Evolutionary conservation across 768 basidiomycete genomes (phyloP), one percentile per base, ranked within the genome.

Genomic region (Hypsizygus marmoreus): DNA sequence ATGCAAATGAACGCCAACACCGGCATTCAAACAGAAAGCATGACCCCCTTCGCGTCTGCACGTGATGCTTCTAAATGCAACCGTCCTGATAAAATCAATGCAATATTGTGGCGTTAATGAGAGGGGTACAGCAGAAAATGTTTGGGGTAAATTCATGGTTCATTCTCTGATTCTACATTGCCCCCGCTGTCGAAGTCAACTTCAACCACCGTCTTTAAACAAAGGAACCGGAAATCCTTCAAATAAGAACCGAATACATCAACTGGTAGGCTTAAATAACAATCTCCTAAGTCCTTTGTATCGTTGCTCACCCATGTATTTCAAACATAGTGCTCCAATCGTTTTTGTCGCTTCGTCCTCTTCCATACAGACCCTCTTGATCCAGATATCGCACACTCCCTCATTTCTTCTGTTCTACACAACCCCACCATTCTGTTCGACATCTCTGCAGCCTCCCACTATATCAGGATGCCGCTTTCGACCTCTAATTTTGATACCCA

Each of bases 141-240:
- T n/a, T 73, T 75, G 13, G 31, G 6, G 13, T 6, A 33, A 6
- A 33, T 6, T 33, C 13, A 33, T 33, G 31, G 31, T 33, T n/a
- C 31, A 13, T 6, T n/a, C 31, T 33, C 13, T 33, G 17, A 33
- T 33, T 33, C 31, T 6, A 6, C 31, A 33, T 16, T 33, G 31
- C 17, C 31, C 5, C 13, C 13, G 13, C 13, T 33, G 31, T 33
- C 31, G 13, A 33, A 33, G 31, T 13, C 13, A 33, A 16, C 31
- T 33, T 6, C 31, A 33, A 33, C 13, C 31, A 33, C 31, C 31
- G 4, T 33, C 31, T 5, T 13, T 33, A 16, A 33, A 33, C 31
- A 33, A 33, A 16, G 31, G 31, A 5, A 33, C 31, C 13, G 13
- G 31, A 33, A 33, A 33, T 33, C 31, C 31, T 33, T 12, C 31